Base-by-base conservation (phyloP, 805 yeast species). In the Teunomyces barrocoloradensis region DNA sequence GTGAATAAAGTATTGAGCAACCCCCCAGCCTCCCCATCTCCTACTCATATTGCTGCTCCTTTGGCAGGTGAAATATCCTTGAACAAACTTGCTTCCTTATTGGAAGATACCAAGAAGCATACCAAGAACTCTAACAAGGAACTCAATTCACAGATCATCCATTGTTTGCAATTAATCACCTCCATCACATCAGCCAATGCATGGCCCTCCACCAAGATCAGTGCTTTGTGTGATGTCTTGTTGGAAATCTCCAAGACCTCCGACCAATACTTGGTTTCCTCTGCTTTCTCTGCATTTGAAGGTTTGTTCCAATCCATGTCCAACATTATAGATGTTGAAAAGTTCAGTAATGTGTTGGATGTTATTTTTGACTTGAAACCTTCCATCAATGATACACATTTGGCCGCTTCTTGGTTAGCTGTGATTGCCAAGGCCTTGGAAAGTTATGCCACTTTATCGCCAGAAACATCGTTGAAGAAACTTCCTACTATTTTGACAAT, bases 381-480 rank as follows among this genome's bases (percentile, higher is more conserved):
- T 4, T 77, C 96, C 1, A 63, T 79, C 18, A 86, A 84, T 56
- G 98, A 94, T 61, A 75, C 85, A 27, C 91, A 89, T 63, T 76
- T 94, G 54, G 89, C 92, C 2, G 96, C 96, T 11, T 80, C 97
- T 10, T 94, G 99, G 99, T 77, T 90, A 36, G 96, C 97, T 1
- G 96, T 91, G 17, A 79, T 92, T 39, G 94, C 97, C 6, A 90
- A 89, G 59, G 96, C 92, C 41, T 78, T 70, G 50, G 74, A 68
- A 57, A 59, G 69, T 43, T 73, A 62, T 55, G 60, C 73, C 23
- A 44, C 47, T 25, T 61, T 71, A 50, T 61, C 68, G 44, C 69
- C 73, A 1, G 57, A 57, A 13, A 67, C 73, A 35, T 82, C 87
- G 45, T 61, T 90, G 29, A 55, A 66, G 27, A 80, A 79, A 53